These are phyloP conservation scores for Silene noctiflora DNA, from an alignment of 179 eudicot species.

Conservation along the genomic window DNA sequence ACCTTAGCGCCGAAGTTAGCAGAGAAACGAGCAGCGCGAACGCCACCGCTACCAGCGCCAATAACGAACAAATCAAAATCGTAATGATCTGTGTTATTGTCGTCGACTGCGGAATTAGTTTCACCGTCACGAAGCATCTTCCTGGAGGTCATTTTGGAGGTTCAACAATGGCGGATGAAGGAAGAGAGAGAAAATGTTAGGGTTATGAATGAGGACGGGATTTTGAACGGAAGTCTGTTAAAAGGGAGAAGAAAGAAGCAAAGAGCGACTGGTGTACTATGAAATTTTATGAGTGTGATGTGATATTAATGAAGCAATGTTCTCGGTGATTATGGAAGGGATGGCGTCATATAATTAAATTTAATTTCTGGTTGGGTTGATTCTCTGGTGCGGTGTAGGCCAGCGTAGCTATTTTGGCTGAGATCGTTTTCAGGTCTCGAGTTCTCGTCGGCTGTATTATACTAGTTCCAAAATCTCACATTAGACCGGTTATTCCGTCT, in stretches of 20 bases:
- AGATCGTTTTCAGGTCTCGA: no score
- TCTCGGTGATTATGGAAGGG: background rate
- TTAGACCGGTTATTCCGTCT: no score
- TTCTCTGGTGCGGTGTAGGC: no score
- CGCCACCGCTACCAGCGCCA: slow-evolving; percentile 99
- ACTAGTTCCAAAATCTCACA: no score
- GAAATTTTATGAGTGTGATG: background rate
- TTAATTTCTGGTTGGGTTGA: no score
- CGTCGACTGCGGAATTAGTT: background rate
- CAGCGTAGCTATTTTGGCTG: no score
- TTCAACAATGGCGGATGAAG: background rate
- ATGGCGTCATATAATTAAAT: background rate
- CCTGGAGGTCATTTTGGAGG: background rate
- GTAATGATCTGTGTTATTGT: slow-evolving; percentile 34
- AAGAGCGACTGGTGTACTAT: background rate
- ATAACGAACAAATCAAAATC: slow-evolving; percentile 95
- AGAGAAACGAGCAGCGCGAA: slow-evolving; percentile 89
- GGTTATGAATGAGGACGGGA: background rate
- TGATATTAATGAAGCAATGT: background rate
- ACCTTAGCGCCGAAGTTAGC: slow-evolving; percentile 92
- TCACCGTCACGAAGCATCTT: slow-evolving; percentile 19
- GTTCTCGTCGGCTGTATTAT: no score
- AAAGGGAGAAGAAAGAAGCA: background rate
- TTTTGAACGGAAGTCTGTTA: background rate
- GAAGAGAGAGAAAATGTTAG: background rate